Conservation (phyloP, 1,284 basidiomycete genomes). For the Cryptococcus depauperatus region DNA sequence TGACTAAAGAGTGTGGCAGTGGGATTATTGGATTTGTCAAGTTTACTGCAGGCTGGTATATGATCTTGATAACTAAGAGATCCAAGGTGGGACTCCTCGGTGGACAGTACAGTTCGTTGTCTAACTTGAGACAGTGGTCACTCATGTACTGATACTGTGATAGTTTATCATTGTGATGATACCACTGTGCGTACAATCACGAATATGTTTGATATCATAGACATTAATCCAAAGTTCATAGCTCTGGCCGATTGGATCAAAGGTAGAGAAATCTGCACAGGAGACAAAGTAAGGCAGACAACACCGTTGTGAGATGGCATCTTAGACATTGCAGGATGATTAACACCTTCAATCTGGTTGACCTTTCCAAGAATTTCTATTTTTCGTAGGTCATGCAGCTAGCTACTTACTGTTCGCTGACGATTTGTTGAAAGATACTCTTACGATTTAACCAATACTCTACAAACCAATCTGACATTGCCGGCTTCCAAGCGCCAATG, state of each 20-base stretch:
- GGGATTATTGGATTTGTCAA: conserved; percentile 63
- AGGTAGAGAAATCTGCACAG: conserved; percentile 64
- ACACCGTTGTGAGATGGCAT: not conserved
- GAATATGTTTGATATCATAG: no score
- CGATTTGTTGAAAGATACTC: conserved; percentile 60
- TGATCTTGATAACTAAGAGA: conserved; percentile 79
- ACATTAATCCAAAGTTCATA: conserved; percentile 12
- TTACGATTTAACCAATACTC: conserved; percentile 90
- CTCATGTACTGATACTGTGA: no score
- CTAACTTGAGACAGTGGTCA: not conserved
- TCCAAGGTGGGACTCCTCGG: conserved; percentile 89
- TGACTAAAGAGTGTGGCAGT: conserved; percentile 10
- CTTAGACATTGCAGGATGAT: conserved; percentile 51
- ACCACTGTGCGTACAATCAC: conserved; percentile 66
- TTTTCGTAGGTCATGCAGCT: conserved; percentile 60
- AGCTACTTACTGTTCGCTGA: not conserved
- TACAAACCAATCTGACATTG: conserved; percentile 85
- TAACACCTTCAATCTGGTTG: conserved; percentile 93
- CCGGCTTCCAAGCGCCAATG: conserved; percentile 47
- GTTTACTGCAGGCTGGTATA: conserved; percentile 87
- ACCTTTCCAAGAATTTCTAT: conserved; percentile 98
- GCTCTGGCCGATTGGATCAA: conserved; percentile 39
- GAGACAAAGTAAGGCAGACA: conserved; percentile 55
- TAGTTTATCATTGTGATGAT: conserved; percentile 88
- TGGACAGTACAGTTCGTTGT: conserved; percentile 65